These are phyloP conservation scores for Drosera capensis DNA, from an alignment of 148 eudicot genomes.

Conservation along the genomic window DNA sequence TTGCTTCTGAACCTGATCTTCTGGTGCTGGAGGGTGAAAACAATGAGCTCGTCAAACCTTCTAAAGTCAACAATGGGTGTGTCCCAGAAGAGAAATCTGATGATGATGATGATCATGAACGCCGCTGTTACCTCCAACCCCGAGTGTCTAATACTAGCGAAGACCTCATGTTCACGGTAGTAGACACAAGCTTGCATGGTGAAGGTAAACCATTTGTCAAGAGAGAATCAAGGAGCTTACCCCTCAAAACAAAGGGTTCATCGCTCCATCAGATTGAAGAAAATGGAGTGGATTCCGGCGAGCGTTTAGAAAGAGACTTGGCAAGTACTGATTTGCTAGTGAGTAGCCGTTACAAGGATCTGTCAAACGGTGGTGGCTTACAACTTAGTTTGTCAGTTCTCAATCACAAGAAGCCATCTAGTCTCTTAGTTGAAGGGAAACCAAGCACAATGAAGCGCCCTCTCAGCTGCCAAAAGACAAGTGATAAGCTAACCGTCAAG, in stretches of 20 bases:
- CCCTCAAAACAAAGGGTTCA: constrained; percentile 18
- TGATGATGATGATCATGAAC: constrained; percentile 13
- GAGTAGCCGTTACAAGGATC: background rate
- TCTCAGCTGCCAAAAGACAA: background rate
- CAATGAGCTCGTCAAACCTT: background rate
- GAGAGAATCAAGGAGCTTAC: constrained; percentile 27
- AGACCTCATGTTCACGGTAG: constrained; percentile 28
- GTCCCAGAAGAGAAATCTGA: constrained; percentile 11
- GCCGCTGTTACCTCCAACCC: constrained; percentile 8
- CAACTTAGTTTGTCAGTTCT: background rate
- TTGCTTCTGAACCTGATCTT: constrained; percentile 19
- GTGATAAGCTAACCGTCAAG: background rate
- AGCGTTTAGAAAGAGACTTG: background rate
- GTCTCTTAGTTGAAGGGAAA: background rate
- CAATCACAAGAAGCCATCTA: background rate
- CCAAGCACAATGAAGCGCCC: background rate
- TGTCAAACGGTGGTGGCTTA: background rate
- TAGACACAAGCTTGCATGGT: constrained; percentile 34
- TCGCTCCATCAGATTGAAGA: background rate
- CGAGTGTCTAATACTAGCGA: constrained; percentile 28
- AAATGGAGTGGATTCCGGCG: constrained; percentile 2
- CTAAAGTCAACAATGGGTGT: constrained; percentile 1
- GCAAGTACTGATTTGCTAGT: background rate
- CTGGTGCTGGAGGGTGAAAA: constrained; percentile 12
- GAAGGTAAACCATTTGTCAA: constrained; percentile 20